Conservation (phyloP, 129 eudicot species). For the Calendula officinalis region DNA sequence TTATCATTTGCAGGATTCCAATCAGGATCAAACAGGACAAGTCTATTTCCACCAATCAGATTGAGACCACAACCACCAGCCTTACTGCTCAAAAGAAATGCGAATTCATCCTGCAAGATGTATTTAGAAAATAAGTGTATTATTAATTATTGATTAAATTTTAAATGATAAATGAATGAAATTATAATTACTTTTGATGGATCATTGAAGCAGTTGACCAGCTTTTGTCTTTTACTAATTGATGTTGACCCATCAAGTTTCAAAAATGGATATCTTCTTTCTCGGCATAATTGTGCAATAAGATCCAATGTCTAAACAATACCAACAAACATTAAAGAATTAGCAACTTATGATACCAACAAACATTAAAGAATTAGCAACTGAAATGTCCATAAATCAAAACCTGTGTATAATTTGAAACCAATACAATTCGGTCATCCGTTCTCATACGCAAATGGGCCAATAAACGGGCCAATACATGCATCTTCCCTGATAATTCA, state of each 20-base stretch:
- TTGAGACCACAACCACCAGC: slow-evolving; percentile 99
- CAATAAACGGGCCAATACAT: slow-evolving; percentile 81
- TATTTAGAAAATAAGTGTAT: neutral
- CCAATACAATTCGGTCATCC: slow-evolving; percentile 95
- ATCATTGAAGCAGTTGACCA: slow-evolving; percentile 95
- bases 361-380: slow-evolving; percentile 5
- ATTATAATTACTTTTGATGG: slow-evolving; percentile 53
- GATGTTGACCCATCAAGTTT: slow-evolving; percentile 98
- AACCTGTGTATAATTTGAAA: slow-evolving; percentile 98
- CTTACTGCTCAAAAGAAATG: slow-evolving; percentile 98
- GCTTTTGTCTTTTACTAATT: slow-evolving; percentile 93
- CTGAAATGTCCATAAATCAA: neutral
- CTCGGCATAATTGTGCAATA: slow-evolving; percentile 96
- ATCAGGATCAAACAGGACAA: slow-evolving; percentile 97
- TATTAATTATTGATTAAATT: neutral
- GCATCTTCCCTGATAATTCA: slow-evolving; percentile 97
- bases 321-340: slow-evolving; percentile 18
- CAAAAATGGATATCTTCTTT: slow-evolving; percentile 89
- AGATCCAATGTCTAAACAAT: slow-evolving; percentile 85
- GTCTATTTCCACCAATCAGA: slow-evolving; percentile 95
- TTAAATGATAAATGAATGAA: slow-evolving; percentile 2
- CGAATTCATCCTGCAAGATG: slow-evolving; percentile 94
- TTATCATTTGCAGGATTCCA: slow-evolving; percentile 99
- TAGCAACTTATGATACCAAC: slow-evolving; percentile 3
- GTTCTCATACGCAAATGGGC: slow-evolving; percentile 80